A percentile compares a stretch with the other conserved stretches of the same genome.
Evolutionary conservation across 306 rosid species (phyloP).

Genomic region (Aeschynomene evenia): DNA sequence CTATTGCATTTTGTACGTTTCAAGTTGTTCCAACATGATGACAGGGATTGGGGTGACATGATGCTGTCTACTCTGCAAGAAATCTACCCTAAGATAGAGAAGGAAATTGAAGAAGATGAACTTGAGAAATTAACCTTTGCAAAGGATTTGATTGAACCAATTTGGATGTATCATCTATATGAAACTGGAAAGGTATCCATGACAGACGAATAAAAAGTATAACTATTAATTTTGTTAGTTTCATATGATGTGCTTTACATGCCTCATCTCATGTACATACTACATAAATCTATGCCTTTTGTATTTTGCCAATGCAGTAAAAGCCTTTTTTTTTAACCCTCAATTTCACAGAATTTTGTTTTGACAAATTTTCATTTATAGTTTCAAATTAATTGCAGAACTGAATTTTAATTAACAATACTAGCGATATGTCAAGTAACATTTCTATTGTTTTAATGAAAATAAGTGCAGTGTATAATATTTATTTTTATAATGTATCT

Average conservation of each 20-base stretch:
- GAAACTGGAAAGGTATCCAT: conserved; percentile 68
- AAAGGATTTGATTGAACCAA: conserved; percentile 69
- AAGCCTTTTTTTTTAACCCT: neutral
- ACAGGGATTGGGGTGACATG: conserved; percentile 67
- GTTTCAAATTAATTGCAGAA: neutral
- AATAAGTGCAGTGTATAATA: too few relatives aligned
- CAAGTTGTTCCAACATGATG: conserved; percentile 54
- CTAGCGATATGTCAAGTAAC: too few relatives aligned
- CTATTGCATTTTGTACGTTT: conserved; percentile 64
- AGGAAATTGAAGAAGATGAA: conserved; percentile 55
- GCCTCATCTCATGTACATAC: conserved; percentile 29
- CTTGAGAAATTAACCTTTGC: conserved; percentile 44
- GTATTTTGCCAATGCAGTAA: neutral
- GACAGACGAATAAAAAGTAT: conserved; percentile 47
- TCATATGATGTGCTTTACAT: conserved; percentile 1
- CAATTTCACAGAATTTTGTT: neutral
- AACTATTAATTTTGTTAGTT: neutral
- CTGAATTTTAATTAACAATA: too few relatives aligned
- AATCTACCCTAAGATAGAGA: conserved; percentile 65
- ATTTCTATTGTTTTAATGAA: too few relatives aligned
- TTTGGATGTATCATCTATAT: conserved; percentile 78
- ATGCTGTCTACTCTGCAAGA: conserved; percentile 69
- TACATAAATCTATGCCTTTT: conserved; percentile 13
- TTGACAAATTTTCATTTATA: too few relatives aligned
- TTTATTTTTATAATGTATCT: too few relatives aligned